A percentile compares a stretch with the other conserved stretches of the same genome.
Evolutionary conservation across 202 grass and related monocot genomes (phyloP).

Genomic region (Digitaria exilis): DNA sequence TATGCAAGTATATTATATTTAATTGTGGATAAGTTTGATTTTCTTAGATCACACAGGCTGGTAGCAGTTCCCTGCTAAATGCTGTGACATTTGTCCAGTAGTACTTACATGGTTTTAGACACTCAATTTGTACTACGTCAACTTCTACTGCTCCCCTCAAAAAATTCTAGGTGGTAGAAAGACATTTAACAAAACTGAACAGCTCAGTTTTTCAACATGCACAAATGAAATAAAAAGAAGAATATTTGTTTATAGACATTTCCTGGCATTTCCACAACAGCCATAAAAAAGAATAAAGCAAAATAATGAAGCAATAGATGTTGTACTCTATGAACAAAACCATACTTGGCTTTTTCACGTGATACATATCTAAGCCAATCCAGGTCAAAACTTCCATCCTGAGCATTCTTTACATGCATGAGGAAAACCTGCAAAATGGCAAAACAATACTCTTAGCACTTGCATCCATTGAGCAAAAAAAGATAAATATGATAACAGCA

Average conservation of each 20-base stretch:
- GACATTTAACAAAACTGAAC: background rate
- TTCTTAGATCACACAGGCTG: conserved; percentile 21
- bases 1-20: conserved; percentile 27
- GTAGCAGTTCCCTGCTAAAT: conserved; percentile 29
- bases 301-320: conserved; percentile 25
- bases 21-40: conserved; percentile 20
- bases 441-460: conserved; percentile 24
- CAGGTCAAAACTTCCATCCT: conserved; percentile 86
- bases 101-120: conserved; percentile 7
- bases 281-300: conserved; percentile 12
- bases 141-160: background rate
- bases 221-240: conserved; percentile 24
- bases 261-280: conserved; percentile 28
- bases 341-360: conserved; percentile 75
- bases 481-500: conserved; percentile 18
- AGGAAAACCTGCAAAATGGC: conserved; percentile 68
- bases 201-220: background rate
- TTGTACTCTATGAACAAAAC: too few relatives aligned
- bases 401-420: conserved; percentile 62
- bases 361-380: conserved; percentile 83
- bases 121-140: conserved; percentile 10
- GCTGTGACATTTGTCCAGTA: conserved; percentile 7
- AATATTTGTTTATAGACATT: conserved; percentile 13
- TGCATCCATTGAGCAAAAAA: conserved; percentile 21
- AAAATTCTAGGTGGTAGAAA: conserved; percentile 13